Evolutionary conservation across 495 filamentous ascomycete genomes (phyloP).

Genomic region (Penicillium desertorum): DNA sequence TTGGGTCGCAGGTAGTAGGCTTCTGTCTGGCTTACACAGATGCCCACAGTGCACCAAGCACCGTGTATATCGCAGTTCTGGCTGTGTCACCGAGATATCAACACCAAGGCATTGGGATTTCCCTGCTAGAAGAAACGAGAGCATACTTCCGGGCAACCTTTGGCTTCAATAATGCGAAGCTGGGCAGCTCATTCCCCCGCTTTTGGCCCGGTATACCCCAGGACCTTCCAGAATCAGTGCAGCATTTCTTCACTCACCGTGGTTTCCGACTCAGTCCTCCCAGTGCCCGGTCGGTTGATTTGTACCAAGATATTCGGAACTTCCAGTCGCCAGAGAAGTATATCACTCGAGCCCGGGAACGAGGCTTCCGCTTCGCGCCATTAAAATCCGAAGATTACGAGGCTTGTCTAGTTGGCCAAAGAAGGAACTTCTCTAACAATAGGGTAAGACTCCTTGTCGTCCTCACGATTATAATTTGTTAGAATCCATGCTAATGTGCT

Average conservation of each 20-base stretch:
- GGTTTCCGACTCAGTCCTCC: slow-evolving; percentile 40
- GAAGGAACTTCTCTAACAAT: slow-evolving; percentile 44
- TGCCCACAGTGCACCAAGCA: slow-evolving; percentile 23
- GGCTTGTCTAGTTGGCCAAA: slow-evolving; percentile 46
- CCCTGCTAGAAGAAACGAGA: slow-evolving; percentile 37
- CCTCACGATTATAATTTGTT: neutral
- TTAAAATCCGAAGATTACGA: slow-evolving; percentile 40
- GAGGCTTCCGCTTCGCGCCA: slow-evolving; percentile 43
- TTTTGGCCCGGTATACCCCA: slow-evolving; percentile 51
- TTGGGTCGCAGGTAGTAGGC: slow-evolving; percentile 34
- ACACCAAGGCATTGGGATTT: slow-evolving; percentile 44
- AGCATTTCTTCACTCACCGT: slow-evolving; percentile 48
- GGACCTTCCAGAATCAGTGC: slow-evolving; percentile 36
- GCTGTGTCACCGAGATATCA: slow-evolving; percentile 44
- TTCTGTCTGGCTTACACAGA: slow-evolving; percentile 46
- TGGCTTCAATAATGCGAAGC: slow-evolving; percentile 25
- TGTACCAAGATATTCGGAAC: slow-evolving; percentile 43
- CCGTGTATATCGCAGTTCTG: slow-evolving; percentile 40
- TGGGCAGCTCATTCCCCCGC: slow-evolving; percentile 49
- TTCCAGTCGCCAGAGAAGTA: slow-evolving; percentile 41
- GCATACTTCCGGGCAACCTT: slow-evolving; percentile 31
- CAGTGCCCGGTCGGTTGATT: slow-evolving; percentile 37
- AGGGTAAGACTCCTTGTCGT: slow-evolving; percentile 25
- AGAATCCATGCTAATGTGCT: slow-evolving; percentile 3
- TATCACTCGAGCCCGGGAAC: slow-evolving; percentile 32